Base-by-base conservation (phyloP, 2,329 filamentous ascomycete genomes). In the Scedosporium dehoogii region DNA sequence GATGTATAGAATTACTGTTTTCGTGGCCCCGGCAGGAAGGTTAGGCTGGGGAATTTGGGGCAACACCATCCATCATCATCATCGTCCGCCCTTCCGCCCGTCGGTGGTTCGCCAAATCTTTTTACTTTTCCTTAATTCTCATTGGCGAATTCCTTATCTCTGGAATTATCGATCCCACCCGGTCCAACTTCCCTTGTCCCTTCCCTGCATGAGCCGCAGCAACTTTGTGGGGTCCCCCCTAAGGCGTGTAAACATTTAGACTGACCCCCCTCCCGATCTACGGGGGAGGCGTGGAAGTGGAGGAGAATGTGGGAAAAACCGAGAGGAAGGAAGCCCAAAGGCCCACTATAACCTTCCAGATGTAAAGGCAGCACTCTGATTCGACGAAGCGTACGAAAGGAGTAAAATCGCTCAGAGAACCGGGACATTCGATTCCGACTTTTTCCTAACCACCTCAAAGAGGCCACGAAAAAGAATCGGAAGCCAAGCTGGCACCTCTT, bases 111-210 rank as follows among this genome's bases (percentile, higher is more conserved):
- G 23, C 51, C 23, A 14, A 55, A 55, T 25, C 23, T 27, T 55
- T 55, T 55, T 55, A 55, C 23, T 29, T 29, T 55, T 23, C 21
- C 23, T 23, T 23, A 55, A 55, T 23, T 27, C 12, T 55, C 6
- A 55, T 55, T 55, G 51, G 51, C 23, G 51, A 55, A 55, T 55
- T 55, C 18, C 51, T 55, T 55, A 55, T 55, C 51, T 55, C 5
- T 55, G 18, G 51, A 21, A 55, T 25, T 25, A 23, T 55, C 51
- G 51, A 55, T 55, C 51, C 51, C 51, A 55, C 51, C 51, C 51
- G 23, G 51, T 48, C n/a, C 18, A n/a, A 18, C 18, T 18, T 48
- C 44, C 51, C 51, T 55, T 25, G 51, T 55, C 51, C 51, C 51
- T 55, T 27, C 33, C 51, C n/a, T 55, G 51, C 51, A 55, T 55